These are phyloP conservation scores for Apiospora malaysiana DNA, from an alignment of 2,329 filamentous ascomycete species.

Conservation along the genomic window DNA sequence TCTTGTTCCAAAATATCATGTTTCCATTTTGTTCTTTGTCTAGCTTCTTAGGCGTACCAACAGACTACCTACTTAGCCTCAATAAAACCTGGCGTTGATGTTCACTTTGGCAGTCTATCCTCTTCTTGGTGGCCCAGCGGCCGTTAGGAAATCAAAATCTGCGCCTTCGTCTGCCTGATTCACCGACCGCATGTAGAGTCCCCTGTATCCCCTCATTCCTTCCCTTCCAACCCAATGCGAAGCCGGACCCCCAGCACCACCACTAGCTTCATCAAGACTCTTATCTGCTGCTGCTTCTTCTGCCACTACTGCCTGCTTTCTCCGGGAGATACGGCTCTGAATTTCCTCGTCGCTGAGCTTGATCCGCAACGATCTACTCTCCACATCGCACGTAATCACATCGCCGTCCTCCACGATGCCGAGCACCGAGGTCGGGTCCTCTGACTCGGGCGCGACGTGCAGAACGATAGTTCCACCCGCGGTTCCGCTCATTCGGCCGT, in stretches of 20 bases:
- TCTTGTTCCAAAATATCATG: neutral
- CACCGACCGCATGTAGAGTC: conserved; percentile 63
- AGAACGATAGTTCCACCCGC: conserved; percentile 89
- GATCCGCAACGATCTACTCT: conserved; percentile 62
- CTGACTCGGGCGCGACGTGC: conserved; percentile 86
- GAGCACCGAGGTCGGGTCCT: conserved; percentile 75
- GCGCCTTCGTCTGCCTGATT: conserved; percentile 65
- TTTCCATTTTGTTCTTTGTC: neutral
- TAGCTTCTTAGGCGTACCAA: neutral
- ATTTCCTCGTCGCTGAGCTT: conserved; percentile 76
- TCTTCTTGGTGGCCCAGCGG: conserved; percentile 38
- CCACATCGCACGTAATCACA: conserved; percentile 77
- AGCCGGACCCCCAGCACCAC: conserved; percentile 28
- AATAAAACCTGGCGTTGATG: neutral
- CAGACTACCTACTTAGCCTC: neutral
- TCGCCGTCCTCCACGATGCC: conserved; percentile 80
- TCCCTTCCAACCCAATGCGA: conserved; percentile 44
- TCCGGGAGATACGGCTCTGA: conserved; percentile 61
- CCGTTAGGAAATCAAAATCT: conserved; percentile 67
- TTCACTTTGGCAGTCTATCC: neutral
- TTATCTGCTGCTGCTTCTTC: conserved; percentile 27
- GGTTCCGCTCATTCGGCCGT: conserved; percentile 86
- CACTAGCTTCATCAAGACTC: conserved; percentile 28
- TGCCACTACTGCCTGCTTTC: conserved; percentile 52
- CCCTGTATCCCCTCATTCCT: conserved; percentile 60